These are phyloP conservation scores for Avena sativa DNA, from an alignment of 176 grass and related monocot genomes.

Conservation along the genomic window DNA sequence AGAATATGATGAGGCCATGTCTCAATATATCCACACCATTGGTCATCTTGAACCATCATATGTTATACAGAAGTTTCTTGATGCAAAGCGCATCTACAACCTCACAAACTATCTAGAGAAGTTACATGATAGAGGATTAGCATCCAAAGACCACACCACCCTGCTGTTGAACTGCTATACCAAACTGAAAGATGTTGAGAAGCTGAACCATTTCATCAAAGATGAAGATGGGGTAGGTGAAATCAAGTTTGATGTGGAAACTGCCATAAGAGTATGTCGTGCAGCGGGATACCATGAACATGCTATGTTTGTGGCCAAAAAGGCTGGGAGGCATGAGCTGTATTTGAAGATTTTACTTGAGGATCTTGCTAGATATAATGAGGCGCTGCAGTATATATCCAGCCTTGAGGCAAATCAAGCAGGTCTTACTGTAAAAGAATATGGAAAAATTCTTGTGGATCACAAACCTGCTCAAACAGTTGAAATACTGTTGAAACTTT, in stretches of 20 bases:
- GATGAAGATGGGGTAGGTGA: constrained; percentile 86
- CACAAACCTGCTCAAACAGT: constrained; percentile 90
- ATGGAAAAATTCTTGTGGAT: constrained; percentile 96
- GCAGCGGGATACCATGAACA: constrained; percentile 97
- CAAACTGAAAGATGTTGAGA: constrained; percentile 94
- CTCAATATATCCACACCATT: constrained; percentile 95
- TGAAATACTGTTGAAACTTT: constrained; percentile 79
- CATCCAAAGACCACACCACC: constrained; percentile 88
- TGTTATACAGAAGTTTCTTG: constrained; percentile 98
- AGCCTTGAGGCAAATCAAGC: constrained; percentile 91
- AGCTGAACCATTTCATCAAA: constrained; percentile 84
- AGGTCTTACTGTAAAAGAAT: constrained; percentile 91
- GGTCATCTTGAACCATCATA: constrained; percentile 97
- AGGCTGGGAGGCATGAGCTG: constrained; percentile 92
- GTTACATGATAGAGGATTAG: constrained; percentile 87
- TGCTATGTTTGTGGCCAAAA: constrained; percentile 96
- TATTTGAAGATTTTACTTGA: constrained; percentile 99
- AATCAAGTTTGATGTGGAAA: constrained; percentile 98
- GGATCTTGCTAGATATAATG: constrained; percentile 94
- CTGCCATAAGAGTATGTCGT: constrained; percentile 95
- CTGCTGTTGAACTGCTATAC: constrained; percentile 90
- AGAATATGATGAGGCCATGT: constrained; percentile 96
- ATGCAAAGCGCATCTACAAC: constrained; percentile 95
- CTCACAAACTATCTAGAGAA: constrained; percentile 98
- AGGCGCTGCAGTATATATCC: constrained; percentile 91